Base-by-base conservation (phyloP, 2,329 filamentous ascomycete genomes). In the Fusarium piperis region DNA sequence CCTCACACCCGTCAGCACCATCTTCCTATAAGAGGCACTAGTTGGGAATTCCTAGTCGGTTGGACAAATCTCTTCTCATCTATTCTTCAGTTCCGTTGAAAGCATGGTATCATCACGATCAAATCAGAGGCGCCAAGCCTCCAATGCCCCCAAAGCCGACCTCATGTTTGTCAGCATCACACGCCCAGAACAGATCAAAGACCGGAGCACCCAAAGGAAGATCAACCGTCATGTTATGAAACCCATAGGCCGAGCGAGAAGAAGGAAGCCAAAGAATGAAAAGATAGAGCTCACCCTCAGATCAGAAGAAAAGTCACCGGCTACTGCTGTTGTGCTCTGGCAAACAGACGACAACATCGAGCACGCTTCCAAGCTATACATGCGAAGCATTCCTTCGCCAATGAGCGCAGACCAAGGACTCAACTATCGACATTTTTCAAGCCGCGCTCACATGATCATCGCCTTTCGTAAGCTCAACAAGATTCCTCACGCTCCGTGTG, bases 151-250 rank as follows among this genome's bases (percentile, higher is more conserved):
- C 1, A 13, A 23, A 1, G 28, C 16, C 3, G 48, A 67, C 8
- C 36, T 67, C 2, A 33, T 68, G 36, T 68, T 68, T 15, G 64
- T 67, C 30, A 68, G 41, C 13, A 62, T 68, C 28, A 36, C 59
- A 5, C 66, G 57, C 2, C 66, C 59, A 0, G 46, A 64, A 2
- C 39, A 68, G 8, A 64, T 67, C 6, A 67, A 67, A 28, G 30
- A 60, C 12, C 33, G 48, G 8, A 30, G 28, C 6, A 67, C 55
- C 4, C 48, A 51, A 15, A 59, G 28, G 10, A 68, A 56, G 23
- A 68, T 68, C 30, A 53, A 63, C 7, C 51, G 64, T 2, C 66
- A 68, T 57, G 66, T 68, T 2, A 68, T 68, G 66, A 68, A 68
- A 15, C 53, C 41, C 0, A 64, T 68, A 3, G 64, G 64, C 2